phyloP scores from a whole-genome alignment of 192 early-diverging fungal species.

The Phlyctochytrium planicorne region DNA sequence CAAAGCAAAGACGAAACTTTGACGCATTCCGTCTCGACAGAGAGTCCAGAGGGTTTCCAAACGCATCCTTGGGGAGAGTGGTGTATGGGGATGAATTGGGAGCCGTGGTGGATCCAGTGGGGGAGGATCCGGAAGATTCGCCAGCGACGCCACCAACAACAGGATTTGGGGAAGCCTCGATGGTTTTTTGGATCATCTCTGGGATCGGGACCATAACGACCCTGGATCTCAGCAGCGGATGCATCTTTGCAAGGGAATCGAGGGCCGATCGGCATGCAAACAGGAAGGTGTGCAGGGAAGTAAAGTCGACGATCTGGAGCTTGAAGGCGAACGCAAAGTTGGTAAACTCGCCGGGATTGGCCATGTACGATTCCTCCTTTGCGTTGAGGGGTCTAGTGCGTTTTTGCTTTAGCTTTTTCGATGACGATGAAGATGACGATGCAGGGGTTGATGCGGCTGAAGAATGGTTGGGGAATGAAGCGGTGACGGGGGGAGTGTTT shows the following conservation, averaged over 20 bases:
- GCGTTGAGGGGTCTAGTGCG: constrained; percentile 10
- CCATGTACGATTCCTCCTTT: constrained; percentile 17
- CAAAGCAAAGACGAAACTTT: not conserved
- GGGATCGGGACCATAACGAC: constrained; percentile 2
- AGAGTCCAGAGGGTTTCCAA: not conserved
- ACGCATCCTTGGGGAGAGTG: not conserved
- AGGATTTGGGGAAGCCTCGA: not conserved
- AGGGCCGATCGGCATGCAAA: not conserved
- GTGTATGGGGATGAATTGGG: not conserved
- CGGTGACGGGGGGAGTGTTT: too few species aligned
- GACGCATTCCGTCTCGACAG: not conserved
- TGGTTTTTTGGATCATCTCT: not conserved
- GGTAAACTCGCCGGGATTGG: constrained; percentile 9
- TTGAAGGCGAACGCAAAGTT: constrained; percentile 16
- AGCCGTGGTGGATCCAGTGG: not conserved
- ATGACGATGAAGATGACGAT: too few species aligned
- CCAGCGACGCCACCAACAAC: not conserved
- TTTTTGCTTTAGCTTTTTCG: too few species aligned
- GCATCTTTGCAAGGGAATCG: not conserved
- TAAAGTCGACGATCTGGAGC: not conserved
- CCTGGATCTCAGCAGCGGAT: not conserved
- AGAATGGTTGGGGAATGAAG: too few species aligned
- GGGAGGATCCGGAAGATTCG: not conserved
- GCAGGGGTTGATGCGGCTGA: too few species aligned
- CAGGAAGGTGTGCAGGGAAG: not conserved